phyloP scores from a whole-genome alignment of 2,329 filamentous ascomycete genomes.

The Fusarium bactridioides region DNA sequence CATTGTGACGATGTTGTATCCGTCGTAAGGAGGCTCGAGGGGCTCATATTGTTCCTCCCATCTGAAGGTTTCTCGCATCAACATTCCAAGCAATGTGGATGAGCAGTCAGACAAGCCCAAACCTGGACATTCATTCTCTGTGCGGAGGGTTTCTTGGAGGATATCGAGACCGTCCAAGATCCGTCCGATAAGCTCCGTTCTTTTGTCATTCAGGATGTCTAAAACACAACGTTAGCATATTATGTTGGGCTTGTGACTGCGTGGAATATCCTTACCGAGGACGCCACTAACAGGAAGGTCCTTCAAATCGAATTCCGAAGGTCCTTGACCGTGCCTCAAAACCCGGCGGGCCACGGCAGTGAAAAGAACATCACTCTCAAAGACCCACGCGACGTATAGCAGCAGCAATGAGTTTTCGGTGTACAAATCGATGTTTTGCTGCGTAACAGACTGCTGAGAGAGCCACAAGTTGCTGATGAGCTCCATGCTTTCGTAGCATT shows the following conservation, averaged over 20 bases:
- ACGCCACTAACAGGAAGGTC: background rate
- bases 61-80: background rate
- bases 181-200: background rate
- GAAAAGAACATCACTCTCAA: rapidly evolving
- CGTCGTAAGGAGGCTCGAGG: background rate
- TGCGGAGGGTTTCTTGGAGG: rapidly evolving
- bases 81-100: background rate
- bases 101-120: background rate
- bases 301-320: rapidly evolving
- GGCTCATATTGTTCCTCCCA: background rate
- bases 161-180: rapidly evolving
- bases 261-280: background rate
- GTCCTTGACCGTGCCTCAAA: rapidly evolving
- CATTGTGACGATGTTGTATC: rapidly evolving
- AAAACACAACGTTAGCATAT: background rate
- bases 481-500: background rate
- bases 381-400: background rate
- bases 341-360: rapidly evolving
- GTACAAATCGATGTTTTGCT: background rate
- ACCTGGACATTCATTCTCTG: background rate
- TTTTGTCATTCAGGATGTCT: rapidly evolving
- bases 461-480: background rate
- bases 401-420: rapidly evolving
- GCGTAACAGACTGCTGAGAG: background rate
- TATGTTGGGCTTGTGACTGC: rapidly evolving